phyloP scores from a whole-genome alignment of 2,329 filamentous ascomycete species.

The Penicillium sp. region DNA sequence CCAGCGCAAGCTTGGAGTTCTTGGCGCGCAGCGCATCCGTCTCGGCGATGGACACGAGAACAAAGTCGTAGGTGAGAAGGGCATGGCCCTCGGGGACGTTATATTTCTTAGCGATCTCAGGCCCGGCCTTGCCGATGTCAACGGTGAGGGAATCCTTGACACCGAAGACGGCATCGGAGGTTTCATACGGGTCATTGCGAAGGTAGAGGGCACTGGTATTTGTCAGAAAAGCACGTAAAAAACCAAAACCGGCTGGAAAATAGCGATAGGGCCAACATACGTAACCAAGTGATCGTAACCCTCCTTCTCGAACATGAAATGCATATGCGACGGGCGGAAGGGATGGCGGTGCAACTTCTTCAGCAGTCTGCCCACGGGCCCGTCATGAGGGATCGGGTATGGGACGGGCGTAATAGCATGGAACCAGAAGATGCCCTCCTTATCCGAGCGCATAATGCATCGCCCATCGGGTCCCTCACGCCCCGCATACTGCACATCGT shows the following conservation, averaged over 20 bases:
- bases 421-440: slow-evolving; percentile 76
- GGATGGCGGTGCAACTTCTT: slow-evolving; percentile 64
- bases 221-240: not conserved
- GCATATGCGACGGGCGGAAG: slow-evolving; percentile 72
- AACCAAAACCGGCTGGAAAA: not conserved
- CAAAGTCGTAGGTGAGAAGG: slow-evolving; percentile 68
- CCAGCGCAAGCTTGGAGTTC: slow-evolving; percentile 62
- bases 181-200: slow-evolving; percentile 73
- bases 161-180: slow-evolving; percentile 77
- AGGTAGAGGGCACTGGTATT: slow-evolving; percentile 64
- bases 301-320: slow-evolving; percentile 81
- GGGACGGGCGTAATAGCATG: slow-evolving; percentile 76
- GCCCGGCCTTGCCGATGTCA: slow-evolving; percentile 53
- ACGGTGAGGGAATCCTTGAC: slow-evolving; percentile 77
- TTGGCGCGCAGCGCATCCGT: slow-evolving; percentile 61
- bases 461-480: slow-evolving; percentile 63
- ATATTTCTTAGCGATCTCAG: slow-evolving; percentile 56
- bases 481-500: slow-evolving; percentile 71
- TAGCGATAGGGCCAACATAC: slow-evolving; percentile 52
- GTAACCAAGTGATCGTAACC: slow-evolving; percentile 78
- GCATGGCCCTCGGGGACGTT: slow-evolving; percentile 59
- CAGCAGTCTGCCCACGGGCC: slow-evolving; percentile 71
- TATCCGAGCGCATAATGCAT: slow-evolving; percentile 64
- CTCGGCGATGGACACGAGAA: slow-evolving; percentile 67
- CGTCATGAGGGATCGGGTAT: slow-evolving; percentile 80